Evolutionary conservation across 768 basidiomycete genomes (phyloP).

Genomic region (Mycena amicta): DNA sequence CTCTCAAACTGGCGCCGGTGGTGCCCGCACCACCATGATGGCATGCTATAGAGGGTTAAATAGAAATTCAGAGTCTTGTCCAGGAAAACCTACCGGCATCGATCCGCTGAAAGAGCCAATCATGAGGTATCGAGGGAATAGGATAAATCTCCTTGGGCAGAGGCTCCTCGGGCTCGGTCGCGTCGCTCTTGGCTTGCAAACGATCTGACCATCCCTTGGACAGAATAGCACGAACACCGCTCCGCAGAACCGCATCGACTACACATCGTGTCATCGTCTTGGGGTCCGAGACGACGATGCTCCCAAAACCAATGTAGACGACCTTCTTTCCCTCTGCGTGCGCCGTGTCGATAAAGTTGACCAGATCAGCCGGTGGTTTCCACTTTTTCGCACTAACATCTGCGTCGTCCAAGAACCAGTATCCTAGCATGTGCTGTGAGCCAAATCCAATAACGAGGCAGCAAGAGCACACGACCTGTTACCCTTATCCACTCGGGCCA

Average conservation of each 20-base stretch:
- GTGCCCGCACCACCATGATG: constrained; percentile 99
- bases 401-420: constrained; percentile 96
- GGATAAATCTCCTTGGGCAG: constrained; percentile 80
- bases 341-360: constrained; percentile 82
- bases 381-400: constrained; percentile 89
- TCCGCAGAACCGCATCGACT: constrained; percentile 82
- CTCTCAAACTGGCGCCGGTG: constrained; percentile 90
- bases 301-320: constrained; percentile 97
- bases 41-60: no score
- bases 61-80: no score
- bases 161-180: constrained; percentile 65
- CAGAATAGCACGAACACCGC: constrained; percentile 89
- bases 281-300: constrained; percentile 95
- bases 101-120: constrained; percentile 93
- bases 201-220: constrained; percentile 99
- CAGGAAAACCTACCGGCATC: no score
- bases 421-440: constrained; percentile 53
- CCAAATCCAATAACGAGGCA: background rate
- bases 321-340: constrained; percentile 79
- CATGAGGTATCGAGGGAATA: constrained; percentile 87
- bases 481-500: constrained; percentile 99
- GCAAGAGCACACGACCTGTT: constrained; percentile 56
- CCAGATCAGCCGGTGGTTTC: constrained; percentile 78
- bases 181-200: constrained; percentile 66
- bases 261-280: constrained; percentile 90